phyloP scores from a whole-genome alignment of 1,284 basidiomycete species.

The Pseudozyma flocculosa region DNA sequence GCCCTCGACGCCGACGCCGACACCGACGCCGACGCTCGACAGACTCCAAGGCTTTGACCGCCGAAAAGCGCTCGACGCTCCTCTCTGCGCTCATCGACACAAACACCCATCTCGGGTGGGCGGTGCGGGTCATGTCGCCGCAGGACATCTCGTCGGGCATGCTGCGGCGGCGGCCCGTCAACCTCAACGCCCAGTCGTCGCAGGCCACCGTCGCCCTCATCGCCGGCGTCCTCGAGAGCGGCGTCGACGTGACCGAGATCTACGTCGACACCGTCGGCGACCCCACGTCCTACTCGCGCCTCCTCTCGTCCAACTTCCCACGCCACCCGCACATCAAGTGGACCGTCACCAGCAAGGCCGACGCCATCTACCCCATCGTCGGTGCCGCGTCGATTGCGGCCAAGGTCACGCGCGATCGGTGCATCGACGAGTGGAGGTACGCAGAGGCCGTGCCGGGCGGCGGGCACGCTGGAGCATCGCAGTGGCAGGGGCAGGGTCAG shows the following conservation, averaged over 20 bases:
- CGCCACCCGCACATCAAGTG: conserved; percentile 63
- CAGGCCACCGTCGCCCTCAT: conserved; percentile 88
- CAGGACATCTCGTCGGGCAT: conserved; percentile 89
- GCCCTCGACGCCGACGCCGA: neutral
- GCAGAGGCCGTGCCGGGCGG: too few relatives aligned
- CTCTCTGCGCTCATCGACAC: conserved; percentile 51
- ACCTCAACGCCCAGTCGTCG: conserved; percentile 90
- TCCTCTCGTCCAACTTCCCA: conserved; percentile 42
- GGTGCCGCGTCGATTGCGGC: conserved; percentile 94
- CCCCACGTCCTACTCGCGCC: conserved; percentile 73
- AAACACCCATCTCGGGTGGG: conserved; percentile 66
- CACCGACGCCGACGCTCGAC: conserved; percentile 1
- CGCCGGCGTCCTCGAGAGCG: conserved; percentile 74
- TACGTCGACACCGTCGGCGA: conserved; percentile 94
- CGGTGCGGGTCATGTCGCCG: conserved; percentile 78
- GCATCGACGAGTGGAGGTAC: conserved; percentile 77
- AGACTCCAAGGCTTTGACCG: conserved; percentile 90
- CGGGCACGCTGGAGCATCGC: too few relatives aligned
- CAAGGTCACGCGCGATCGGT: conserved; percentile 90
- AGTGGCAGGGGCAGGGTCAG: too few relatives aligned
- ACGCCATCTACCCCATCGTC: conserved; percentile 92
- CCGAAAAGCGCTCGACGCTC: conserved; percentile 60
- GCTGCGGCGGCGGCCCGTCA: conserved; percentile 78
- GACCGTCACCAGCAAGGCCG: conserved; percentile 88
- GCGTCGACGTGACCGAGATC: conserved; percentile 83